These are phyloP conservation scores for Dactylellina sp. DNA, from an alignment of 2,329 filamentous ascomycete genomes.

Conservation along the genomic window DNA sequence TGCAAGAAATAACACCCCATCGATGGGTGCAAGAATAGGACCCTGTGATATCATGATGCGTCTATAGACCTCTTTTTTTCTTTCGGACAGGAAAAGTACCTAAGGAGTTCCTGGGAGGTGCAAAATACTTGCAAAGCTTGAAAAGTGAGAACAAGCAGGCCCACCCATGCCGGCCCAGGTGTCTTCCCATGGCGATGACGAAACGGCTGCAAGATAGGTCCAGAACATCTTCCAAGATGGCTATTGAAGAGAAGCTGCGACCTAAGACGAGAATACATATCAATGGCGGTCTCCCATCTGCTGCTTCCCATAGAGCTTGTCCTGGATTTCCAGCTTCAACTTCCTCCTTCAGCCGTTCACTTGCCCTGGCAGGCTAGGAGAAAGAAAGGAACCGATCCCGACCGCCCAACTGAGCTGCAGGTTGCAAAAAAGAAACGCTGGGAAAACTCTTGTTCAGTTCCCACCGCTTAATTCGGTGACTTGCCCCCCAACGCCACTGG, in stretches of 20 bases:
- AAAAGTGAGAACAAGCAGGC: constrained; percentile 13
- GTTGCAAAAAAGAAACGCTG: no score
- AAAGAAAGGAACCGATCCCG: constrained; percentile 5
- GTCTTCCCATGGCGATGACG: constrained; percentile 24
- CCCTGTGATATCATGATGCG: constrained; percentile 10
- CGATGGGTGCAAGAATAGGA: background rate
- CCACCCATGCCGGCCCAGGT: constrained; percentile 10
- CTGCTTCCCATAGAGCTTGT: constrained; percentile 14
- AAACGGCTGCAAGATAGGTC: constrained; percentile 7
- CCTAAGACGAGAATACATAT: background rate
- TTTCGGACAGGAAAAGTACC: background rate
- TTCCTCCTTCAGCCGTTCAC: constrained; percentile 28
- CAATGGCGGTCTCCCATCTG: constrained; percentile 12
- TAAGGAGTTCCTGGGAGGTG: background rate
- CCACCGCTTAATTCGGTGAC: constrained; percentile 40
- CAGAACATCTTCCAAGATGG: background rate
- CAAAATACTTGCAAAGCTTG: constrained; percentile 14
- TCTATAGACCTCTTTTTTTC: background rate
- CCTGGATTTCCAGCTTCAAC: constrained; percentile 7
- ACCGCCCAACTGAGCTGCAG: constrained; percentile 3
- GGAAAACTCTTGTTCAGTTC: background rate
- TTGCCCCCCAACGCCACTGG: constrained; percentile 26
- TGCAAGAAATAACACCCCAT: background rate
- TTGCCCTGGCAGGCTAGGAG: background rate
- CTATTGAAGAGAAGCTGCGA: background rate